Percentiles rank a stretch among this genome's conserved stretches.
These are phyloP conservation scores for Fraxinus anomala DNA, from an alignment of 257 asterid species.

Conservation along the genomic window DNA sequence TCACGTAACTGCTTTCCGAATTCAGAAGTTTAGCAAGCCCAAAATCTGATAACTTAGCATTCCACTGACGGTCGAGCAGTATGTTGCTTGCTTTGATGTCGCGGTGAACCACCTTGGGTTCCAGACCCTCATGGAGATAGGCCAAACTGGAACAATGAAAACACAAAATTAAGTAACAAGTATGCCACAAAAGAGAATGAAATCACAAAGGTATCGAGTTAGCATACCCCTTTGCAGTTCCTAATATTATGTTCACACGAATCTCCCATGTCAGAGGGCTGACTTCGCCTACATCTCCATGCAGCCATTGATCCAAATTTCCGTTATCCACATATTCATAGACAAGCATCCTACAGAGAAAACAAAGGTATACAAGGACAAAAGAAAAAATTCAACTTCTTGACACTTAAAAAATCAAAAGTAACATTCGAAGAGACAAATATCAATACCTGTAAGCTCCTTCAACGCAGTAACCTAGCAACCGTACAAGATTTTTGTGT, in stretches of 20 bases:
- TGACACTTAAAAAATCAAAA: neutral
- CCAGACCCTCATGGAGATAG: slow-evolving; percentile 86
- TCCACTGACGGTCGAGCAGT: slow-evolving; percentile 81
- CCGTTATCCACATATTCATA: slow-evolving; percentile 91
- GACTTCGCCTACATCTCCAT: slow-evolving; percentile 89
- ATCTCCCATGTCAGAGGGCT: slow-evolving; percentile 92
- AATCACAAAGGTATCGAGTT: slow-evolving; percentile 31
- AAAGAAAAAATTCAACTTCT: slow-evolving; percentile 22
- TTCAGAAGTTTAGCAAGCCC: slow-evolving; percentile 94
- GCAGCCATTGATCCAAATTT: slow-evolving; percentile 95
- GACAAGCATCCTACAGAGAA: slow-evolving; percentile 75
- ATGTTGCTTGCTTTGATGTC: slow-evolving; percentile 95
- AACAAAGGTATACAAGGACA: neutral
- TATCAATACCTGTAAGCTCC: slow-evolving; percentile 82
- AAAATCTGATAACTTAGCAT: slow-evolving; percentile 86
- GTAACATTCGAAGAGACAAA: neutral
- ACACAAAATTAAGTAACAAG: slow-evolving; percentile 17
- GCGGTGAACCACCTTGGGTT: slow-evolving; percentile 97
- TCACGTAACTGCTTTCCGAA: slow-evolving; percentile 77
- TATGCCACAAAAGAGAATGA: neutral
- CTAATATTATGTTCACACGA: slow-evolving; percentile 75
- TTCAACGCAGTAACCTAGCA: slow-evolving; percentile 93
- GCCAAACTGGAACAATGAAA: slow-evolving; percentile 64
- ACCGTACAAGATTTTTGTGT: slow-evolving; percentile 91
- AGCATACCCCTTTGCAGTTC: slow-evolving; percentile 85